Percentiles rank a stretch among this genome's conserved stretches.
These are phyloP conservation scores for Botrytis fabae DNA, from an alignment of 2,329 filamentous ascomycete genomes.

Conservation along the genomic window DNA sequence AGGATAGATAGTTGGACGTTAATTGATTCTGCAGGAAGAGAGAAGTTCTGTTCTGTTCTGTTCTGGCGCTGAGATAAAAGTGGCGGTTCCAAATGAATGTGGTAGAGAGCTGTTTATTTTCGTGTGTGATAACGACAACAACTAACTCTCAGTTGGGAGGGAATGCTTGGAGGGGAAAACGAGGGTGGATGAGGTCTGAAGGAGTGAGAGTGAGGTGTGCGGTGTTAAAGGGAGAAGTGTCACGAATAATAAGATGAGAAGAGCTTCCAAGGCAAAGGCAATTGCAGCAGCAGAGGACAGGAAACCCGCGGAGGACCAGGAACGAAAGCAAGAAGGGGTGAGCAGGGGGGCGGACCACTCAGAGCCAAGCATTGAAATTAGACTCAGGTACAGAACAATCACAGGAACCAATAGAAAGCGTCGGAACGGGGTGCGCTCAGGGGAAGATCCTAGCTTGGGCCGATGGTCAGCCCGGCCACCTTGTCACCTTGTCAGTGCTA, in stretches of 20 bases:
- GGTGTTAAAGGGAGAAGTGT: slow-evolving; percentile 10
- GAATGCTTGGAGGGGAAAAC: slow-evolving; percentile 33
- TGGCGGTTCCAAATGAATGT: slow-evolving; percentile 43
- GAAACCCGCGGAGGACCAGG: slow-evolving; percentile 3
- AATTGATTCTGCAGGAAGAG: slow-evolving; percentile 25
- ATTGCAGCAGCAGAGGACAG: not conserved
- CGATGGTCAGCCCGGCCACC: accelerated
- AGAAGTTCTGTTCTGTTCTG: slow-evolving; percentile 16
- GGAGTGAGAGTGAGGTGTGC: not conserved
- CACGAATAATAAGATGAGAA: slow-evolving; percentile 23
- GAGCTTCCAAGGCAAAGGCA: not conserved
- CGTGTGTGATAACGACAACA: slow-evolving; percentile 6
- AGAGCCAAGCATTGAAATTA: not conserved
- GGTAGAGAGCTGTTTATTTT: slow-evolving; percentile 38
- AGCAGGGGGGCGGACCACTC: slow-evolving; percentile 1
- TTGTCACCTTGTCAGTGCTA: not conserved
- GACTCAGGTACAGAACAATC: not conserved
- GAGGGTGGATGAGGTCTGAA: slow-evolving; percentile 15
- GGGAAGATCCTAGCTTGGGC: not conserved
- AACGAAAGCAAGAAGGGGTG: slow-evolving; percentile 14
- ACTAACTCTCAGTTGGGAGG: slow-evolving; percentile 42
- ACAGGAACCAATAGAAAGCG: not conserved
- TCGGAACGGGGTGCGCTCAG: not conserved
- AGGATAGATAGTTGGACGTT: not conserved
- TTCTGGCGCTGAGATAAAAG: slow-evolving; percentile 26